These are phyloP conservation scores for Cladosporium sp. DNA, from an alignment of 2,329 filamentous ascomycete genomes.

Conservation along the genomic window DNA sequence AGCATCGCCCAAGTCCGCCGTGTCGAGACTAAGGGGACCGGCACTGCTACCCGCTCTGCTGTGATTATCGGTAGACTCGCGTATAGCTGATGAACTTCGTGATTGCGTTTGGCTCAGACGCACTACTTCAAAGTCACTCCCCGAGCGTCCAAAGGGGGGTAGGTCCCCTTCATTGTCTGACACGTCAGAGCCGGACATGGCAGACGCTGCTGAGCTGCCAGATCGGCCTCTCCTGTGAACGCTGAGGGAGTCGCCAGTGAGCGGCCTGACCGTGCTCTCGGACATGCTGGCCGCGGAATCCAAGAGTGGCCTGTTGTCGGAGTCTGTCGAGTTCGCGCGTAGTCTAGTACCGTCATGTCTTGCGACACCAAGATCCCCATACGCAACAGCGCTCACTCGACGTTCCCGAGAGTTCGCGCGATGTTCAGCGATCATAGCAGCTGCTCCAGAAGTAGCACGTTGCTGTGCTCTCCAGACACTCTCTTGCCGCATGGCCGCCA, in stretches of 20 bases:
- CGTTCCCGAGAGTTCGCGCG: conserved; percentile 59
- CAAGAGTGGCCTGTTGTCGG: conserved; percentile 66
- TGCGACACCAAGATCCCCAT: conserved; percentile 70
- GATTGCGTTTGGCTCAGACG: conserved; percentile 31
- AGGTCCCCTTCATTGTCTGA: conserved; percentile 20
- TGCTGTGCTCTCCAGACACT: conserved; percentile 50
- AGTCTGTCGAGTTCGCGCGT: conserved; percentile 68
- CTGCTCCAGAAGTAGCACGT: conserved; percentile 35
- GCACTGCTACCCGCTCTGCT: conserved; percentile 26
- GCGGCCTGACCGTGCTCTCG: conserved; percentile 25
- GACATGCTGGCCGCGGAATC: conserved; percentile 66
- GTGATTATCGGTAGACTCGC: conserved; percentile 19
- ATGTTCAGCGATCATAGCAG: conserved; percentile 54
- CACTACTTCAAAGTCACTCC: conserved; percentile 42
- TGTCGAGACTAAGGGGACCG: conserved; percentile 24
- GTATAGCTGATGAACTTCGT: conserved; percentile 20
- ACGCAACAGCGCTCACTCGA: conserved; percentile 70
- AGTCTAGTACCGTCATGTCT: conserved; percentile 73
- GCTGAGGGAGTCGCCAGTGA: conserved; percentile 24
- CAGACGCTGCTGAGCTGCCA: conserved; percentile 38
- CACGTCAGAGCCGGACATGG: conserved; percentile 35
- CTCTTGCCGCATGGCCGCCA: conserved; percentile 60
- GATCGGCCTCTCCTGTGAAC: conserved; percentile 42
- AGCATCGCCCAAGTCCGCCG: conserved; percentile 28
- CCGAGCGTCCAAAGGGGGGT: conserved; percentile 29